These are phyloP conservation scores for Erysimum pusillum DNA, from an alignment of 441 rosid species.

Conservation along the genomic window DNA sequence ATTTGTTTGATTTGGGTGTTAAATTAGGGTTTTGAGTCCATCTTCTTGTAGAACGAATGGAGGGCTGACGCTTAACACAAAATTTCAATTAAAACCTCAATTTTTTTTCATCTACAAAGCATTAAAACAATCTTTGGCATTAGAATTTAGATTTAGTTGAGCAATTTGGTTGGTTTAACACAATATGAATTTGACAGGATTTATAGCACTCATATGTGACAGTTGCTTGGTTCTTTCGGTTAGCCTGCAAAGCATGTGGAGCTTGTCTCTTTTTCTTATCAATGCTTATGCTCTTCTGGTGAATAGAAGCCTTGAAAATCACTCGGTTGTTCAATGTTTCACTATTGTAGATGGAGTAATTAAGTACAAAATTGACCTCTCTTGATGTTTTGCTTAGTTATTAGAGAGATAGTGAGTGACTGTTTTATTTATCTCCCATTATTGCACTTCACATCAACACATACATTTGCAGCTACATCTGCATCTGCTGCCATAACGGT, in stretches of 20 bases:
- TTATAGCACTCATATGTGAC: conserved; percentile 38
- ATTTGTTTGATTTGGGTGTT: not conserved
- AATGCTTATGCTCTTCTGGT: conserved; percentile 77
- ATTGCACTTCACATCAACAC: conserved; percentile 78
- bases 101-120: not conserved
- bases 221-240: conserved; percentile 79
- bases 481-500: conserved; percentile 93
- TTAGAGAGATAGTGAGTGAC: not conserved
- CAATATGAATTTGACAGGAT: conserved; percentile 19
- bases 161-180: conserved; percentile 5
- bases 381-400: conserved; percentile 12
- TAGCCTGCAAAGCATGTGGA: conserved; percentile 80
- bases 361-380: conserved; percentile 46
- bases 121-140: not conserved
- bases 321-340: conserved; percentile 55
- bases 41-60: not conserved
- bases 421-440: conserved; percentile 7
- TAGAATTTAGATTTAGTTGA: not conserved
- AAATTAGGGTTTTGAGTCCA: not conserved
- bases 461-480: conserved; percentile 83
- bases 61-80: not conserved
- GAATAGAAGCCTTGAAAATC: conserved; percentile 68
- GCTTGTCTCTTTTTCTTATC: conserved; percentile 67
- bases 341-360: conserved; percentile 78
- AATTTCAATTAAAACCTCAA: not conserved